Conservation (phyloP, 129 eudicot species). For the Flaveria bidentis region DNA sequence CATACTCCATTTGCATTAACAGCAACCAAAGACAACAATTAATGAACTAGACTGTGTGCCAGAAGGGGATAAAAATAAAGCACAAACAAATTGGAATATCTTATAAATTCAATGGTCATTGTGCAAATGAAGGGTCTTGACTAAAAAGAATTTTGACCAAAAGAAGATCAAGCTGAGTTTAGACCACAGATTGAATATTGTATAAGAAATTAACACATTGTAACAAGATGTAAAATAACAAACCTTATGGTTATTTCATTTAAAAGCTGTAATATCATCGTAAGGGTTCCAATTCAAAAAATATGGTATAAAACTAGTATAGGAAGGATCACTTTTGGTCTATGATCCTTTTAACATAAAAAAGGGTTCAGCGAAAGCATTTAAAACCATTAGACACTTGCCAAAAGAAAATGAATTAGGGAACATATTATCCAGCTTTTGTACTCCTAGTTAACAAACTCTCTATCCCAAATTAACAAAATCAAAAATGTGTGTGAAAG, state of each 20-base stretch:
- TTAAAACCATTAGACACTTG: neutral
- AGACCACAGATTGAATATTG: neutral
- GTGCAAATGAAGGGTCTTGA: neutral
- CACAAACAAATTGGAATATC: slow-evolving; percentile 9
- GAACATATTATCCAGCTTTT: slow-evolving; percentile 6
- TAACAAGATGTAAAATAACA: neutral
- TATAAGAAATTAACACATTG: neutral
- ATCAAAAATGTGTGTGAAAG: no score
- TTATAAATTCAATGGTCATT: neutral
- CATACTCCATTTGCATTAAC: slow-evolving; percentile 5
- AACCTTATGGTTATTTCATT: neutral
- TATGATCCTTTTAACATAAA: neutral
- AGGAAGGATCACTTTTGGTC: neutral
- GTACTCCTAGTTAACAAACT: neutral
- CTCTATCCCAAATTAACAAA: neutral
- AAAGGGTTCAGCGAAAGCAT: neutral
- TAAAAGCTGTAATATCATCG: neutral
- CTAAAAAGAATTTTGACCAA: neutral
- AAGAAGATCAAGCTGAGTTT: slow-evolving; percentile 1
- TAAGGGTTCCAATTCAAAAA: neutral
- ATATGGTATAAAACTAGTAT: neutral
- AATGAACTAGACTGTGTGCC: neutral
- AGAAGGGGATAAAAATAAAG: neutral
- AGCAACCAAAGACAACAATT: slow-evolving; percentile 1
- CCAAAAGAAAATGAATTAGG: neutral